phyloP scores from a whole-genome alignment of 495 filamentous ascomycete species.

The Venustampulla echinocandica region DNA sequence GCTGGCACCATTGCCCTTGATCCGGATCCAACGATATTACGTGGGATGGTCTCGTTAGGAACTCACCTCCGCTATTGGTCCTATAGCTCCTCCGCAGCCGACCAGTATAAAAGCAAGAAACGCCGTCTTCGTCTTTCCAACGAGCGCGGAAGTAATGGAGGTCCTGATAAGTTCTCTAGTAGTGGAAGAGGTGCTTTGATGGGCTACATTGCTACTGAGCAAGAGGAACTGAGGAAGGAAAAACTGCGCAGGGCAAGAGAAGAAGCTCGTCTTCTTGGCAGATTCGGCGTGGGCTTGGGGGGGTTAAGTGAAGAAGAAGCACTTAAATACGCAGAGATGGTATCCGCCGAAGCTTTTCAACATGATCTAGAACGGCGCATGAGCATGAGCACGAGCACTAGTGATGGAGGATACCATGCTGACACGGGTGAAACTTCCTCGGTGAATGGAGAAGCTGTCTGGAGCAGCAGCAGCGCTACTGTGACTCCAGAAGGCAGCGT shows the following conservation, averaged over 20 bases:
- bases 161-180: slow-evolving; percentile 46
- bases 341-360: slow-evolving; percentile 70
- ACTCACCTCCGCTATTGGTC: slow-evolving; percentile 87
- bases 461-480: slow-evolving; percentile 34
- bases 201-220: slow-evolving; percentile 77
- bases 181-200: slow-evolving; percentile 55
- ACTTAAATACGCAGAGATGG: slow-evolving; percentile 76
- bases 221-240: slow-evolving; percentile 71
- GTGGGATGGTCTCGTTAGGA: slow-evolving; percentile 85
- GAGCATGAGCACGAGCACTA: slow-evolving; percentile 21
- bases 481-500: slow-evolving; percentile 43
- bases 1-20: slow-evolving; percentile 80
- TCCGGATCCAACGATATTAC: slow-evolving; percentile 78
- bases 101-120: slow-evolving; percentile 57
- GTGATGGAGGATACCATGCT: slow-evolving; percentile 38
- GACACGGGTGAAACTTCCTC: slow-evolving; percentile 42
- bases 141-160: slow-evolving; percentile 50
- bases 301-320: slow-evolving; percentile 83
- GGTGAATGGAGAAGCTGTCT: slow-evolving; percentile 31
- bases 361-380: slow-evolving; percentile 50
- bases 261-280: slow-evolving; percentile 55
- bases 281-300: slow-evolving; percentile 74
- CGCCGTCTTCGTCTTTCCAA: slow-evolving; percentile 47
- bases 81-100: slow-evolving; percentile 65
- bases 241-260: slow-evolving; percentile 47